phyloP scores from a whole-genome alignment of 106 monocot species.

The Phalaenopsis equestris region DNA sequence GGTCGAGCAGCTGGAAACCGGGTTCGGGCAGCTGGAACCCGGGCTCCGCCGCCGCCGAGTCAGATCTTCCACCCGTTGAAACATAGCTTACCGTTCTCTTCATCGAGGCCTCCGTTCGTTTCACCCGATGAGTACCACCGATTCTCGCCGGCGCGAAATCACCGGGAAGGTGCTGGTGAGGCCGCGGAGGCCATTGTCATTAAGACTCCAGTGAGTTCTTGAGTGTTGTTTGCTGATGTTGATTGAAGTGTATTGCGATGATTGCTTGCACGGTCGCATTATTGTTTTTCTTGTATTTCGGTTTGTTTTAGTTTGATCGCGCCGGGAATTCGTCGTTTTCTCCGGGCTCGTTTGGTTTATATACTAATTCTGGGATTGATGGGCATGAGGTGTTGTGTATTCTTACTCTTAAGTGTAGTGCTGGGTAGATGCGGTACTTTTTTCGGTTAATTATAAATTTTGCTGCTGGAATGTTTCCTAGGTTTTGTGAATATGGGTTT shows the following conservation, averaged over 20 bases:
- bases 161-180: slow-evolving; percentile 14
- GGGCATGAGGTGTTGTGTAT: background rate
- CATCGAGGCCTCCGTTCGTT: slow-evolving; percentile 36
- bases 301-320: background rate
- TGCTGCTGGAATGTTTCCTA: background rate
- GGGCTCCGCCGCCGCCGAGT: slow-evolving; percentile 20
- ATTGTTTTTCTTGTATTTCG: background rate
- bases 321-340: background rate
- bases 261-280: background rate
- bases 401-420: background rate
- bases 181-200: slow-evolving; percentile 40
- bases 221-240: background rate
- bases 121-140: slow-evolving; percentile 61
- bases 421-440: background rate
- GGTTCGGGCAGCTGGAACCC: slow-evolving; percentile 30
- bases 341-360: background rate
- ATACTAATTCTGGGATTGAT: background rate
- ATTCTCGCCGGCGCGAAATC: slow-evolving; percentile 24
- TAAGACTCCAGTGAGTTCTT: slow-evolving; percentile 60
- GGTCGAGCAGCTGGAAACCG: slow-evolving; percentile 26
- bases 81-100: slow-evolving; percentile 40
- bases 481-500: background rate
- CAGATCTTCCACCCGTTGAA: slow-evolving; percentile 48
- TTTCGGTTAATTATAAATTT: background rate
- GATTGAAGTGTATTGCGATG: background rate